Percentiles rank a stretch among this genome's conserved stretches.
Evolutionary conservation across 140 eudicot species (phyloP).

Genomic region (Stevia rebaudiana): DNA sequence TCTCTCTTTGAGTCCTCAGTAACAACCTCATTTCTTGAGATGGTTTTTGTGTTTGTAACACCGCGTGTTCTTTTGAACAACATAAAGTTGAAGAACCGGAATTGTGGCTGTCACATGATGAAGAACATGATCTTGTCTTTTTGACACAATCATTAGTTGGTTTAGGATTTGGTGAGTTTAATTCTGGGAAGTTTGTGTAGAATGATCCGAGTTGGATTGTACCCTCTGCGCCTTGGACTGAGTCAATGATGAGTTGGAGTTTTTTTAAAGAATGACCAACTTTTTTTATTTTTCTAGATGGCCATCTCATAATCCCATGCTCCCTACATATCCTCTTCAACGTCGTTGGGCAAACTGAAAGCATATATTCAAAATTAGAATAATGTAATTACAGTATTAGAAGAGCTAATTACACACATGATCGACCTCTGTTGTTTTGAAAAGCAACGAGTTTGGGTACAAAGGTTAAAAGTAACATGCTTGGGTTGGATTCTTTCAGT

Average conservation of each 20-base stretch:
- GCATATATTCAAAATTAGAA: constrained; percentile 8
- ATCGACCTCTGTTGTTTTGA: too few relatives aligned
- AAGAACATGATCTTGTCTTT: background rate
- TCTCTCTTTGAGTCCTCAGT: constrained; percentile 37
- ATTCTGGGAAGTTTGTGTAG: constrained; percentile 50
- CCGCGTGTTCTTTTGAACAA: constrained; percentile 27
- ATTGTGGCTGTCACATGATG: constrained; percentile 14
- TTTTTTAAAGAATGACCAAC: constrained; percentile 63
- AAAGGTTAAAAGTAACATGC: too few relatives aligned
- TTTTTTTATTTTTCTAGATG: constrained; percentile 62
- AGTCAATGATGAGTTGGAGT: constrained; percentile 60
- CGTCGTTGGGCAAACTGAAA: constrained; percentile 65
- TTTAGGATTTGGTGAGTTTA: constrained; percentile 13
- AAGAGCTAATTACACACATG: too few relatives aligned
- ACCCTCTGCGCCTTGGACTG: constrained; percentile 63
- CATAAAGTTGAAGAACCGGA: constrained; percentile 40
- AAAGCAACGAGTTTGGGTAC: too few relatives aligned
- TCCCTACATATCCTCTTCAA: constrained; percentile 66
- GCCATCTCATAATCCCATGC: constrained; percentile 69
- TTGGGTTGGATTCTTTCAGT: too few relatives aligned
- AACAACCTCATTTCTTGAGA: constrained; percentile 38
- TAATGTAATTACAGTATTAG: background rate
- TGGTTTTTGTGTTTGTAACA: constrained; percentile 28
- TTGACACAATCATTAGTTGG: background rate
- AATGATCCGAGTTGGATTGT: constrained; percentile 52